Evolutionary conservation across 2,329 filamentous ascomycete species (phyloP).

Genomic region (Aspergillus terreus): DNA sequence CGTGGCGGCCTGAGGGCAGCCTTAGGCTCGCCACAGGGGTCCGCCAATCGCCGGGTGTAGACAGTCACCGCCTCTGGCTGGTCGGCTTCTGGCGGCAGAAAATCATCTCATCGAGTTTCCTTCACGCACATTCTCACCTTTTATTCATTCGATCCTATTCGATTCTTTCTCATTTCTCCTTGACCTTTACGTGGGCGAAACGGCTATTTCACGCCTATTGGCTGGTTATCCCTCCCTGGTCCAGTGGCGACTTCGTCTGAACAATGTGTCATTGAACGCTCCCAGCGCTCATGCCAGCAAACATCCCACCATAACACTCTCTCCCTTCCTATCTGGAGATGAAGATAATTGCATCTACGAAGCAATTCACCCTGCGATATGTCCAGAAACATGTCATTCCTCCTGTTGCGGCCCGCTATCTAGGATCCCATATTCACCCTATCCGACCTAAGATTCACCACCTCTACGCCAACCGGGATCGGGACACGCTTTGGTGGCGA

Average conservation of each 20-base stretch:
- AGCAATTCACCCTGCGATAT: slow-evolving; percentile 24
- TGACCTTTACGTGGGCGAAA: not conserved
- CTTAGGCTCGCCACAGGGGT: slow-evolving; percentile 20
- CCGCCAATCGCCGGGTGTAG: slow-evolving; percentile 6
- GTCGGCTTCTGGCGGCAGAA: slow-evolving; percentile 7
- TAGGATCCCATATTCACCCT: slow-evolving; percentile 25
- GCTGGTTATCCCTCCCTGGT: not conserved
- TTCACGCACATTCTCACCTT: not conserved
- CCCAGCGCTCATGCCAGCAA: not conserved
- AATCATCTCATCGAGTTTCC: not conserved
- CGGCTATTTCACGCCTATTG: no score
- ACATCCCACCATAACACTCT: not conserved
- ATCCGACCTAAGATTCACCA: slow-evolving; percentile 37
- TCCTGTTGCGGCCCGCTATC: slow-evolving; percentile 29
- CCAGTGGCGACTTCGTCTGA: not conserved
- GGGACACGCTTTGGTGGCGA: slow-evolving; percentile 48
- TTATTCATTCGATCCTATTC: not conserved
- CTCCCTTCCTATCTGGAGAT: slow-evolving; percentile 9
- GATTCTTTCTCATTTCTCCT: not conserved
- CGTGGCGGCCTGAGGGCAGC: slow-evolving; percentile 25
- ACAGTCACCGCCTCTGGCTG: slow-evolving; percentile 12
- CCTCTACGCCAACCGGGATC: slow-evolving; percentile 35
- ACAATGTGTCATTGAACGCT: not conserved
- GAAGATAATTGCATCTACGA: slow-evolving; percentile 16
- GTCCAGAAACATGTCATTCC: slow-evolving; percentile 18